These are phyloP conservation scores for Bipolaris zeicola DNA, from an alignment of 2,329 filamentous ascomycete genomes.

Conservation along the genomic window DNA sequence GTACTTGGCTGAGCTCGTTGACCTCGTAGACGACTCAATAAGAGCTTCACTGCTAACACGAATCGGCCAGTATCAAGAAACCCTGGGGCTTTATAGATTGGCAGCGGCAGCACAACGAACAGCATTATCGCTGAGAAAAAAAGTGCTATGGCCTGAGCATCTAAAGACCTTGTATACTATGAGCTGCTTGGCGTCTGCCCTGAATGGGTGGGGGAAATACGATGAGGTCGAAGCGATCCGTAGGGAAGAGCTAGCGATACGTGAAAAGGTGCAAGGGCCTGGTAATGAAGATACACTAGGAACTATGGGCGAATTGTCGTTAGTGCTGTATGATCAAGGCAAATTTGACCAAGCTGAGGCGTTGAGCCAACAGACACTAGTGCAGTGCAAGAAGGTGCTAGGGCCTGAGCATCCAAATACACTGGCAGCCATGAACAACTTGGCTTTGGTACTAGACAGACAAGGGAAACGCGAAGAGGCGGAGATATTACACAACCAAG, in stretches of 20 bases:
- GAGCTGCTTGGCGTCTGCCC: background rate
- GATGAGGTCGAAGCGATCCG: background rate
- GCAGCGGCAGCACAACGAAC: background rate
- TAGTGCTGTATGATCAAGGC: background rate
- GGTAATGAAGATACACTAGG: background rate
- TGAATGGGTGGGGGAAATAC: background rate
- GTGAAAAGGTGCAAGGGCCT: background rate
- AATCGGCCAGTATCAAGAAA: conserved; percentile 16
- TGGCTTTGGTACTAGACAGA: too few species aligned
- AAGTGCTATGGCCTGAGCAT: conserved; percentile 1
- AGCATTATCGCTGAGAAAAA: background rate
- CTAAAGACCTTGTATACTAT: background rate
- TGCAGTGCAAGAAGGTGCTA: background rate
- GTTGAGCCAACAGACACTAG: background rate
- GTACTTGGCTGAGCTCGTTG: conserved; percentile 9
- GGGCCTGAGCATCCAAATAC: background rate
- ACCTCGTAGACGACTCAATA: background rate
- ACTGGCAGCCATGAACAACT: background rate
- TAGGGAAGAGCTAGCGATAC: background rate
- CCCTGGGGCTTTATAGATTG: conserved; percentile 4
- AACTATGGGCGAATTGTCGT: background rate
- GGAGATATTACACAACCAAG: too few species aligned
- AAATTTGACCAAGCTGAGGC: background rate
- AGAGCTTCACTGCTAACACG: conserved; percentile 17
- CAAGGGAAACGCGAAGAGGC: too few species aligned